Evolutionary conservation across 441 rosid species (phyloP).

Genomic region (Metrosideros polymorpha): DNA sequence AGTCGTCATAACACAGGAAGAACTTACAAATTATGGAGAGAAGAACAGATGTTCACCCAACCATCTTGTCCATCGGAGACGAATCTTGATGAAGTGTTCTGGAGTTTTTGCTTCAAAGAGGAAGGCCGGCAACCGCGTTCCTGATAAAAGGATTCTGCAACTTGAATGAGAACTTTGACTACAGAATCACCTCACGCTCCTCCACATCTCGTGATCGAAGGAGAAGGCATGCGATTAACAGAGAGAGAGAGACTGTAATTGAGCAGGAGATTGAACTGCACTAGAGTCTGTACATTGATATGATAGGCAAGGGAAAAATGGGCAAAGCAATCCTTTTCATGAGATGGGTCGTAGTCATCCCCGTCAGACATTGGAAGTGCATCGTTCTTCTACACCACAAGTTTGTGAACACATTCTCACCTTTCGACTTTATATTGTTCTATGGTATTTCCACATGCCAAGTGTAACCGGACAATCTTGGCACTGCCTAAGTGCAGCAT

Average conservation of each 20-base stretch:
- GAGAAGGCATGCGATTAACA: neutral
- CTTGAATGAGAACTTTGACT: neutral
- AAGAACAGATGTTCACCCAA: neutral
- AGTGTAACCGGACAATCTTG: neutral
- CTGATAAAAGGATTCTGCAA: neutral
- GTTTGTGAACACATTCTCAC: neutral
- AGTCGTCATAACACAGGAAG: neutral
- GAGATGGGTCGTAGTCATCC: neutral
- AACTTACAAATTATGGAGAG: neutral
- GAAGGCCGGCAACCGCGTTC: neutral
- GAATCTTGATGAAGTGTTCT: neutral
- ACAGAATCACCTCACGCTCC: neutral
- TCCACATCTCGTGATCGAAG: neutral
- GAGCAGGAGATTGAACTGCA: neutral
- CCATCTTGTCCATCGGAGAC: neutral
- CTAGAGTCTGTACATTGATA: neutral
- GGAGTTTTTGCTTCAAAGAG: neutral
- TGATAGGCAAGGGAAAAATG: neutral
- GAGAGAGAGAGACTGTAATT: neutral
- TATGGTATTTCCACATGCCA: neutral
- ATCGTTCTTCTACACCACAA: neutral
- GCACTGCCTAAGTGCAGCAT: neutral
- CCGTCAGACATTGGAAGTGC: neutral
- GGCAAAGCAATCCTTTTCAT: neutral
- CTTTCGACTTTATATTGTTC: neutral